Base-by-base conservation (phyloP, 1,139 yeast genomes). In the Candida frijolesensis region DNA sequence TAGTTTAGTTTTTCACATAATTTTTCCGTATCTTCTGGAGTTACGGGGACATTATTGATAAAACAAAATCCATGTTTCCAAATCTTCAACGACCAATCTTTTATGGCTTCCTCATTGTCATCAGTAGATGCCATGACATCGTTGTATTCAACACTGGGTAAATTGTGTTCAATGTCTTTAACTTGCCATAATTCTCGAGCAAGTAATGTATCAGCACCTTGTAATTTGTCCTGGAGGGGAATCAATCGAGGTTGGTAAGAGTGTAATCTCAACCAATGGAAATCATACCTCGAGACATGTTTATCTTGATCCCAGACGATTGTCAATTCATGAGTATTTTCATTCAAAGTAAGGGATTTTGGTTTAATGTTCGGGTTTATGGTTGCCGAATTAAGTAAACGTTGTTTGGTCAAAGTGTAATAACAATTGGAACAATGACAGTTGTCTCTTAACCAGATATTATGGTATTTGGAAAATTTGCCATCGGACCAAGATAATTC, bases 381-480 rank as follows among this genome's bases (percentile, higher is more conserved):
- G 12, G 67, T 63, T 55, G 84, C 84, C 10, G 89, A 82, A 60
- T 85, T 83, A 46, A 83, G 72, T 16, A 85, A 67, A 44, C 92
- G 68, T 64, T 87, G 94, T 58, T 82, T 83, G 25, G 92, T 87
- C 47, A 71, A 65, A 2, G 77, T 71, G 59, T 82, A 85, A 66
- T 76, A 83, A 65, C 90, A 85, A 25, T 72, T 59, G n/a, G 70
- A 66, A 58, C 90, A 85, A 52, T 80, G 87, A 60, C 92, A 87
- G 59, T 82, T 79, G 64, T 87, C 94, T 47, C 92, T 71, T 30
- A 87, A 72, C 91, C 91, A 86, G 50, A 86, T 73, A 63, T 78
- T 66, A 63, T 84, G 87, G 62, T 57, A 76, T 16, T 43, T 55
- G 9, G 70, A 60, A 4, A 38, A 44, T 15, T 39, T 34, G 19